phyloP scores from a whole-genome alignment of 345 rosid species.

The Murraya paniculata region DNA sequence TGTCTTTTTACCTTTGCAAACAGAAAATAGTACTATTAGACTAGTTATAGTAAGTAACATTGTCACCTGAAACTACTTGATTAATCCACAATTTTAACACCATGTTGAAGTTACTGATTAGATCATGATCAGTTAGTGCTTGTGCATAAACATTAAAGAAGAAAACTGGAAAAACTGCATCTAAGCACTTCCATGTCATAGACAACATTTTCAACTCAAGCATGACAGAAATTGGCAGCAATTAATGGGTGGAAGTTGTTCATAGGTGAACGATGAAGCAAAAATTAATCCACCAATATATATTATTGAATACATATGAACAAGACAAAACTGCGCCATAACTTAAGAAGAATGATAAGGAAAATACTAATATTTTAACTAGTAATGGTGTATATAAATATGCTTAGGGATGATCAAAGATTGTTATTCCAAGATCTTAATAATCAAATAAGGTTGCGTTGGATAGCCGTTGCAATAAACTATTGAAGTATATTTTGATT shows the following conservation, averaged over 20 bases:
- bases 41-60: neutral
- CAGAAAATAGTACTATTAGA: neutral
- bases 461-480: constrained; percentile 1
- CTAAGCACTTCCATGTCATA: neutral
- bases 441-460: constrained; percentile 22
- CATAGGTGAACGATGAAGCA: neutral
- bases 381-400: neutral
- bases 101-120: too few relatives aligned
- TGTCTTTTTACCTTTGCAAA: neutral
- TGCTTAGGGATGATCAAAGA: constrained; percentile 5
- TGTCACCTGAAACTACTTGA: neutral
- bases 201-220: constrained; percentile 7
- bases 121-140: too few relatives aligned
- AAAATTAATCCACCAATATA: neutral
- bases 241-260: neutral
- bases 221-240: neutral
- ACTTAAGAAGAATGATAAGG: neutral
- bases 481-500: constrained; percentile 5
- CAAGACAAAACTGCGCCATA: neutral
- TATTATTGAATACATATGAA: neutral
- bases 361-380: constrained; percentile 1
- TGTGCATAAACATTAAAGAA: neutral
- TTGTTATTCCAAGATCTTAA: constrained; percentile 12
- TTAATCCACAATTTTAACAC: neutral
- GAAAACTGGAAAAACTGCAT: neutral